phyloP scores from a whole-genome alignment of 1,139 yeast species.

The Kodamaea sp. region DNA sequence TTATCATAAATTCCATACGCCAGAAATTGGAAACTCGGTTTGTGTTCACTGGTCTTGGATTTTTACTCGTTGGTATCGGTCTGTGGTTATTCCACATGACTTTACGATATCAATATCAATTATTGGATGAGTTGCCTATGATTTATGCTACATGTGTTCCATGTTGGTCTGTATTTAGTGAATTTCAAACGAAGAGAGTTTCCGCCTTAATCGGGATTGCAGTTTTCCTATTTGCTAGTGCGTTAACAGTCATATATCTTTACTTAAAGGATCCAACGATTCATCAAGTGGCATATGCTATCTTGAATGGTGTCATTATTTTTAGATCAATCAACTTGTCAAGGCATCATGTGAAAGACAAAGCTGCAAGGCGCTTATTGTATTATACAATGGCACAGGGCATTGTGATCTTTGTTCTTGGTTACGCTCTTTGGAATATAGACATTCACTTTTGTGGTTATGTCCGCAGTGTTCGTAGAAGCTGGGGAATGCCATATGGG shows the following conservation, averaged over 20 bases:
- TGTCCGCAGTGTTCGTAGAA: conserved; percentile 61
- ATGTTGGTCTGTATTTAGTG: conserved; percentile 82
- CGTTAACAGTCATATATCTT: conserved; percentile 63
- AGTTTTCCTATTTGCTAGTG: conserved; percentile 54
- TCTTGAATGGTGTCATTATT: conserved; percentile 61
- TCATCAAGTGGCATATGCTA: conserved; percentile 77
- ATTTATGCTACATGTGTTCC: conserved; percentile 96
- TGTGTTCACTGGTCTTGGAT: conserved; percentile 68
- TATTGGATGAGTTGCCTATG: conserved; percentile 96
- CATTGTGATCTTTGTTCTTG: conserved; percentile 59
- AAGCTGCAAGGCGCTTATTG: conserved; percentile 44
- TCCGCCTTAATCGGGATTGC: conserved; percentile 49
- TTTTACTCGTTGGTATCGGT: conserved; percentile 86
- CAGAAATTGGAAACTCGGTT: conserved; percentile 70
- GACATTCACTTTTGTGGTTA: conserved; percentile 77
- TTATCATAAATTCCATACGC: conserved; percentile 56
- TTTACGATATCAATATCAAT: conserved; percentile 77
- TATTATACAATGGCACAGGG: conserved; percentile 57
- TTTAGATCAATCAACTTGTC: conserved; percentile 52
- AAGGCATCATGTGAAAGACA: conserved; percentile 47
- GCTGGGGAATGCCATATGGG: conserved; percentile 82
- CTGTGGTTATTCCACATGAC: conserved; percentile 98
- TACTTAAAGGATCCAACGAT: conserved; percentile 75
- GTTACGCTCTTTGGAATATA: conserved; percentile 79
- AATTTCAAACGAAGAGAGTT: conserved; percentile 39